phyloP scores from a whole-genome alignment of 306 rosid genomes.

The Rubus parviflorus region DNA sequence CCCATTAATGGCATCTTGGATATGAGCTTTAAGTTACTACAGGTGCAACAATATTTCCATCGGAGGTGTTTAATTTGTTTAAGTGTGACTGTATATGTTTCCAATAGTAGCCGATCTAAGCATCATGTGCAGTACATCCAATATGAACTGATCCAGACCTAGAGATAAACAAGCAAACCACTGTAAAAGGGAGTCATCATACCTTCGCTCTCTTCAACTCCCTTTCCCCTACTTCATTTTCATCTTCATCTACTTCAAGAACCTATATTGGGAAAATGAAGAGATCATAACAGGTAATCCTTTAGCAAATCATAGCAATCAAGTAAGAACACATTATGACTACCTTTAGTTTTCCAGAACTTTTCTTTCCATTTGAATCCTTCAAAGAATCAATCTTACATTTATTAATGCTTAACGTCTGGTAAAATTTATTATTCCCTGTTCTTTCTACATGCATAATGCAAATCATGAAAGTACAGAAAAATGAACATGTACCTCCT shows the following conservation, averaged over 20 bases:
- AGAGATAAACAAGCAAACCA: not conserved
- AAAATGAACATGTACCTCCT: constrained; percentile 9
- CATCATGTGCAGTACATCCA: not conserved
- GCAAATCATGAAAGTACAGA: not conserved
- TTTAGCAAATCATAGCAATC: not conserved
- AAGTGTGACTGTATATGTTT: not conserved
- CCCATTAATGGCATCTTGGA: not conserved
- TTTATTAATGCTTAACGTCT: not conserved
- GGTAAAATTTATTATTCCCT: not conserved
- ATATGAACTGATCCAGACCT: not conserved
- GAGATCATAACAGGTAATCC: not conserved
- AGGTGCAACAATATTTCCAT: not conserved
- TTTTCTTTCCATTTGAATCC: constrained; percentile 18
- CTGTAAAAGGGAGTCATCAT: not conserved
- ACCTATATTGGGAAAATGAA: constrained; percentile 32
- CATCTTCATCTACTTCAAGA: constrained; percentile 30
- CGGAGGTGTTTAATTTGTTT: not conserved
- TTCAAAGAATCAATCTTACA: constrained; percentile 16
- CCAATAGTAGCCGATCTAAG: not conserved
- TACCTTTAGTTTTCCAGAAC: constrained; percentile 2
- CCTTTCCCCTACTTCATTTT: constrained; percentile 38
- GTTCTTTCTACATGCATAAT: not conserved
- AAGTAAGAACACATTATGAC: not conserved
- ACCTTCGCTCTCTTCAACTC: constrained; percentile 50
- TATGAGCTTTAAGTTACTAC: not conserved